Evolutionary conservation across 306 rosid genomes (phyloP).

Genomic region (Begonia masoniana): DNA sequence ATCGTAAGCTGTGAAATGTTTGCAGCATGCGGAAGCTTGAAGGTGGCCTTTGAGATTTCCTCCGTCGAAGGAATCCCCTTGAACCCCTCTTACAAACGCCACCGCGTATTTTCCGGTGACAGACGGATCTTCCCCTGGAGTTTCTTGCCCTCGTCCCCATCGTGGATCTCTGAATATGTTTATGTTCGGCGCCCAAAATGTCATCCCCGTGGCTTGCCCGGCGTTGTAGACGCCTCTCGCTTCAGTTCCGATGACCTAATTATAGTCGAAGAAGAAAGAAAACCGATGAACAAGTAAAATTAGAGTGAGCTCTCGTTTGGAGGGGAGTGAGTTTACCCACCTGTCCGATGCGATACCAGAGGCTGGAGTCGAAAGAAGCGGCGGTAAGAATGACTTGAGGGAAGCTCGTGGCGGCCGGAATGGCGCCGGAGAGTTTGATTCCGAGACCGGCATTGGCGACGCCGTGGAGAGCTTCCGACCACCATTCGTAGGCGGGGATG

Average conservation of each 20-base stretch:
- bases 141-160: slow-evolving; percentile 98
- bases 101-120: slow-evolving; percentile 46
- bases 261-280: background rate
- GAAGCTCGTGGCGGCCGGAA: slow-evolving; percentile 58
- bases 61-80: slow-evolving; percentile 57
- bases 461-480: slow-evolving; percentile 91
- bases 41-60: slow-evolving; percentile 32
- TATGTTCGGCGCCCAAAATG: slow-evolving; percentile 94
- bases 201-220: slow-evolving; percentile 68
- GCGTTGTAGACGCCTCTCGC: slow-evolving; percentile 72
- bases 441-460: slow-evolving; percentile 44
- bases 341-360: slow-evolving; percentile 75
- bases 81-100: slow-evolving; percentile 72
- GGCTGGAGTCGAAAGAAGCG: slow-evolving; percentile 53
- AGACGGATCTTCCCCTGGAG: slow-evolving; percentile 87
- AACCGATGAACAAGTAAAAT: background rate
- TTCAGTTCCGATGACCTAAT: slow-evolving; percentile 57
- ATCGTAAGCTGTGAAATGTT: slow-evolving; percentile 93
- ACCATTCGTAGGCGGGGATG: slow-evolving; percentile 74
- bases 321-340: slow-evolving; percentile 12
- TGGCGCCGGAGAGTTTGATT: slow-evolving; percentile 27
- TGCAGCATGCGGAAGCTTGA: slow-evolving; percentile 89
- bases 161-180: slow-evolving; percentile 89
- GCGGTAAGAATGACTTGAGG: slow-evolving; percentile 94
- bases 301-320: slow-evolving; percentile 2